A percentile compares a stretch with the other conserved stretches of the same genome.
phyloP scores from a whole-genome alignment of 495 filamentous ascomycete genomes.

The Cercophora sp. region DNA sequence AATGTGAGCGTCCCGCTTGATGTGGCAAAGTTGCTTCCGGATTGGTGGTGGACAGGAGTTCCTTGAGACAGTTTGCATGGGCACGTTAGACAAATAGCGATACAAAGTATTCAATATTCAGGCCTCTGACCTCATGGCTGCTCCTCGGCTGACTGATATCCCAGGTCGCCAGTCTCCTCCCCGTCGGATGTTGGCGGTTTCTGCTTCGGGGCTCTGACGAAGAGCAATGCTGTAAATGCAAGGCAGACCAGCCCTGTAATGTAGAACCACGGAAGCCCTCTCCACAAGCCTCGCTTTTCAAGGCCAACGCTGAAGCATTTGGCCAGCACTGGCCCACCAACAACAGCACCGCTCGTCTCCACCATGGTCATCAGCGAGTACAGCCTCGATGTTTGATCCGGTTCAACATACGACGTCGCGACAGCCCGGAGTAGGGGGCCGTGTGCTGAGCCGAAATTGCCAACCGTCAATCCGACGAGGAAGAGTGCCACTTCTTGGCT shows the following conservation, averaged over 20 bases:
- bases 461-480: constrained; percentile 49
- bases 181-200: background rate
- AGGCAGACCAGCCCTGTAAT: background rate
- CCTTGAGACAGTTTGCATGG: constrained; percentile 1
- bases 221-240: constrained; percentile 1
- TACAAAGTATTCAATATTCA: too few relatives aligned
- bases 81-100: too few relatives aligned
- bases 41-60: constrained; percentile 18
- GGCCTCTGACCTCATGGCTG: background rate
- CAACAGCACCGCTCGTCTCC: constrained; percentile 50
- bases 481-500: constrained; percentile 50
- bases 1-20: constrained; percentile 20
- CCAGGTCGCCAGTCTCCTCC: background rate
- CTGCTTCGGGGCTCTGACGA: background rate
- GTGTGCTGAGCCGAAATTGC: constrained; percentile 53
- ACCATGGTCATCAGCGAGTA: constrained; percentile 55
- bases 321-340: constrained; percentile 52
- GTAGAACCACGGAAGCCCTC: constrained; percentile 12
- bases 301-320: constrained; percentile 43
- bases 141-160: constrained; percentile 6
- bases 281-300: constrained; percentile 5
- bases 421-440: constrained; percentile 41
- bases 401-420: constrained; percentile 48
- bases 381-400: constrained; percentile 52
- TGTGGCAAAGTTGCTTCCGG: constrained; percentile 11